Conservation (phyloP, 345 rosid genomes). For the Eucalyptus erythrocorys region DNA sequence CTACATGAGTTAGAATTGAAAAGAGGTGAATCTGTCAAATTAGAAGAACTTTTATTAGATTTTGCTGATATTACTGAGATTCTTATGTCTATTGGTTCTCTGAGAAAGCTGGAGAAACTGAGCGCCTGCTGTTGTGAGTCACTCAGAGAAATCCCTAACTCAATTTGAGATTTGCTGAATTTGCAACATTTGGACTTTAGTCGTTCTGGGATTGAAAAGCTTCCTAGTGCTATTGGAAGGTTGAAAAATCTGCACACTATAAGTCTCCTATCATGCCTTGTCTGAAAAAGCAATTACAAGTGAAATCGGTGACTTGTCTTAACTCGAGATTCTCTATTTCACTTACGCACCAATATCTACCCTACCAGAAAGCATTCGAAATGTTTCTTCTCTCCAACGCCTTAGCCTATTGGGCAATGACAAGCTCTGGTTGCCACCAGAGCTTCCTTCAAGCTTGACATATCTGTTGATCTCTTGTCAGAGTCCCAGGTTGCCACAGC, state of each 20-base stretch:
- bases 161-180: background rate
- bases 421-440: background rate
- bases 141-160: background rate
- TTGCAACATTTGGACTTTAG: background rate
- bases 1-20: too few relatives aligned
- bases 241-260: background rate
- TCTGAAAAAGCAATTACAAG: background rate
- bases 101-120: too few relatives aligned
- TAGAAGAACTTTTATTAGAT: background rate
- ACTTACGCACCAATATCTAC: accelerated
- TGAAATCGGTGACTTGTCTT: background rate
- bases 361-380: background rate
- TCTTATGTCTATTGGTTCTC: accelerated
- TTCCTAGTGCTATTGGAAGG: background rate
- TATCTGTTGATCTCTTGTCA: background rate
- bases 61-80: background rate
- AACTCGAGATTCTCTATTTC: background rate
- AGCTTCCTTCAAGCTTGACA: background rate
- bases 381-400: background rate
- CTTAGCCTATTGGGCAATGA: background rate
- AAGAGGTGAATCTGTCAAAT: background rate
- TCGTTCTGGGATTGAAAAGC: background rate
- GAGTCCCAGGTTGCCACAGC: background rate
- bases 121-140: accelerated
- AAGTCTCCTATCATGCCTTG: background rate